These are phyloP conservation scores for Amesomyces nigricolor DNA, from an alignment of 2,329 filamentous ascomycete genomes.

Conservation along the genomic window DNA sequence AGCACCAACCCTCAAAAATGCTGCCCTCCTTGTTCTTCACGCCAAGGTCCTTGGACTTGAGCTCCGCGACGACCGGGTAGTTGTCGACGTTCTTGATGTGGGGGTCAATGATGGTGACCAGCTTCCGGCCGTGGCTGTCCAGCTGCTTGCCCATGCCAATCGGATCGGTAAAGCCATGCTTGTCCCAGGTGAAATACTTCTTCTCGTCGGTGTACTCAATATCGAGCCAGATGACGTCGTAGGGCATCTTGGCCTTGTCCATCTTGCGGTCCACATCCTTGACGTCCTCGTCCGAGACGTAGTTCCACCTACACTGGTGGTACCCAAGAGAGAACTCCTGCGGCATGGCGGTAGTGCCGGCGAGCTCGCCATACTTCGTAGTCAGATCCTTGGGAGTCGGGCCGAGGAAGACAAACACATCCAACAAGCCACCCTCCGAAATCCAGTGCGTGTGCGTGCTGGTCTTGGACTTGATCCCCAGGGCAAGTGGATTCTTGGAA, in stretches of 20 bases:
- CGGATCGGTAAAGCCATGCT: constrained; percentile 79
- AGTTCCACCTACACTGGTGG: constrained; percentile 99
- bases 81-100: constrained; percentile 90
- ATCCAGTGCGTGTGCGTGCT: constrained; percentile 94
- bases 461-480: constrained; percentile 63
- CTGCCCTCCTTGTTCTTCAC: constrained; percentile 86
- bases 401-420: constrained; percentile 91
- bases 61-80: constrained; percentile 71
- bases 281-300: constrained; percentile 93
- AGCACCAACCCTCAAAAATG: constrained; percentile 95
- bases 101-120: constrained; percentile 92
- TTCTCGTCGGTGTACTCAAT: constrained; percentile 96
- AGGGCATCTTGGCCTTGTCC: constrained; percentile 90
- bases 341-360: constrained; percentile 83
- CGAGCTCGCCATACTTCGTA: constrained; percentile 80
- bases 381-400: constrained; percentile 78
- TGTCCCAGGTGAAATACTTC: constrained; percentile 98
- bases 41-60: constrained; percentile 77
- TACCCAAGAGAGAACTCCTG: constrained; percentile 90
- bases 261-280: constrained; percentile 95
- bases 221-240: constrained; percentile 98
- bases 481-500: constrained; percentile 67
- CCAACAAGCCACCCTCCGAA: constrained; percentile 82
- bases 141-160: constrained; percentile 83
- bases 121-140: constrained; percentile 76